Base-by-base conservation (phyloP, 495 filamentous ascomycete species). In the Tuber umbilicatum region DNA sequence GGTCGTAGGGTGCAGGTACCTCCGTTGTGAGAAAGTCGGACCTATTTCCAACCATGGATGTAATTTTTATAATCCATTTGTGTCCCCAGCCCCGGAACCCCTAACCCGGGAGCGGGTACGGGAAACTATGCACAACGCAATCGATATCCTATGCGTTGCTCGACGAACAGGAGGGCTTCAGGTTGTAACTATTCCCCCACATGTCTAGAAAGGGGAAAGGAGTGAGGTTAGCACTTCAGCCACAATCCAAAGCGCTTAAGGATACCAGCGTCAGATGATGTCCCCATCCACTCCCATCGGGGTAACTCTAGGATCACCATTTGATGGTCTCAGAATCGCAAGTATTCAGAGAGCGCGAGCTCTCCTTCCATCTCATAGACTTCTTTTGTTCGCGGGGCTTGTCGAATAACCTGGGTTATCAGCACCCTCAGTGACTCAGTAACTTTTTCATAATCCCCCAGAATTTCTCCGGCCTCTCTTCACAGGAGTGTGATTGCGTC, bases 271-370 rank as follows among this genome's bases (percentile, higher is more conserved):
- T 85, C 37, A 99, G 86, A 83, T 98, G 94, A 76, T 92, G 89
- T 0, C 94, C 94, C 96, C 96, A 98, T 40, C 89, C 92, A 82
- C 94, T 93, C 82, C 97, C 95, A 79, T 97, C 97, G 0, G 92
- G 92, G 69, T 94, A n/a, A 85, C 79, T 97, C 93, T 10, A 98
- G 84, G 5, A 97, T 86, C 78, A 97, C 92, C 94, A 98, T 97
- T 83, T 98, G 95, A n/a, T 97, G 83, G 82, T 94, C 90, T 21
- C 95, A 88, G 14, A 98, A 84, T 35, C 90, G 87, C 47, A 87
- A 83, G 69, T 91, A 90, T 73, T 97, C 93, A 79, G 94, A 95
- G 70, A 93, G 91, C 14, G 89, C 86, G 68, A 99, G 82, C 64
- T 97, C 94, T 76, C 94, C 93, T 81, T 97, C 94, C 10, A 97